phyloP scores from a whole-genome alignment of 352 stramenopile genomes.

The Pythium vanterpoolii region DNA sequence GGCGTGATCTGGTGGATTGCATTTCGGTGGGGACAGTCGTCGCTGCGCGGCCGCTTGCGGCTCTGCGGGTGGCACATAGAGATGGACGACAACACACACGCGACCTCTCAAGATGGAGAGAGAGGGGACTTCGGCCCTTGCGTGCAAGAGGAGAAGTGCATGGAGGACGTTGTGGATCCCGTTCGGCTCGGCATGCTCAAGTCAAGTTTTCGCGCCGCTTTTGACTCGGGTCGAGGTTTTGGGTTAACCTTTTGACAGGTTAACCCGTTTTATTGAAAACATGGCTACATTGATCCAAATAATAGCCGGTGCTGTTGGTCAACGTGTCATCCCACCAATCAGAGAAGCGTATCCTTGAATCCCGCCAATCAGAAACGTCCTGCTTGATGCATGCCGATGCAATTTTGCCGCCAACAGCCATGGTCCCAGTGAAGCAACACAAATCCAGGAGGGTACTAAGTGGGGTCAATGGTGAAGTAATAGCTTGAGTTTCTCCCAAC shows the following conservation, averaged over 20 bases:
- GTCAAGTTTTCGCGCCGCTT: constrained; percentile 18
- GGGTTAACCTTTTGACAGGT: not conserved
- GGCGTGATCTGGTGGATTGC: constrained; percentile 3
- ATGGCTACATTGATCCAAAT: constrained; percentile 5
- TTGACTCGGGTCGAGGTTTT: constrained; percentile 6
- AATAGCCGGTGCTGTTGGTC: not conserved
- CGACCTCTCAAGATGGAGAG: not conserved
- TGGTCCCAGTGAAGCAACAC: not conserved
- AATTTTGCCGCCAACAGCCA: not conserved
- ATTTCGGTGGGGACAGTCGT: not conserved
- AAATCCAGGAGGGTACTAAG: not conserved
- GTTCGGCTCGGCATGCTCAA: not conserved
- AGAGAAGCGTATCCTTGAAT: constrained; percentile 14
- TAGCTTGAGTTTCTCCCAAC: too few relatives aligned
- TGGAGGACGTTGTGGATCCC: not conserved
- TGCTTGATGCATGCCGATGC: not conserved
- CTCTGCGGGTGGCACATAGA: constrained; percentile 8
- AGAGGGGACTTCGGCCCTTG: constrained; percentile 15
- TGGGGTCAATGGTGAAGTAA: not conserved
- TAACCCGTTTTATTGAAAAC: constrained; percentile 4
- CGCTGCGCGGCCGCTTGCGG: constrained; percentile 15
- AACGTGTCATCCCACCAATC: constrained; percentile 29
- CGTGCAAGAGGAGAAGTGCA: constrained; percentile 23
- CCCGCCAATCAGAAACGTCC: constrained; percentile 33
- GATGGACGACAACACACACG: not conserved